phyloP scores from a whole-genome alignment of 257 asterid genomes.

The Coffea eugenioides region DNA sequence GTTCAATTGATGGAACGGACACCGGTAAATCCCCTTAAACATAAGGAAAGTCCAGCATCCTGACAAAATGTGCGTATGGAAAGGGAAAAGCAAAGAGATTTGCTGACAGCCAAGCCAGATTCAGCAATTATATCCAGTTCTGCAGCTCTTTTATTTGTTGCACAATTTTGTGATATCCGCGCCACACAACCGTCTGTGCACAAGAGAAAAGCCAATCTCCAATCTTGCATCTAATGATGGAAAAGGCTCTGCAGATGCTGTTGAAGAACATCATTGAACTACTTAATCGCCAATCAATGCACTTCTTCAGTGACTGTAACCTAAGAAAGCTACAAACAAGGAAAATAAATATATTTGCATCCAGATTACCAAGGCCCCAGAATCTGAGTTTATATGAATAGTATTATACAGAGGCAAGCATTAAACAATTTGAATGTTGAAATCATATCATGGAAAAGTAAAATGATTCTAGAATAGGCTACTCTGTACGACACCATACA shows the following conservation, averaged over 20 bases:
- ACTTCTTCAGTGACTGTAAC: neutral
- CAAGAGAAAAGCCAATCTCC: neutral
- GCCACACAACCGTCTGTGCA: neutral
- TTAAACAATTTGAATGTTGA: neutral
- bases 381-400: neutral
- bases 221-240: neutral
- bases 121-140: neutral
- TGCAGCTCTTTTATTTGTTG: neutral
- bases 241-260: neutral
- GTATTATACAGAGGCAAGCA: neutral
- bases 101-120: neutral
- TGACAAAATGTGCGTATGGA: neutral
- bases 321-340: neutral
- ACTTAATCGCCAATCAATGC: neutral
- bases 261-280: neutral
- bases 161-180: neutral
- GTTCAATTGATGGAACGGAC: too few species aligned
- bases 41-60: neutral
- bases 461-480: neutral
- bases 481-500: too few species aligned
- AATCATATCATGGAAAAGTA: neutral
- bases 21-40: neutral
- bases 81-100: neutral
- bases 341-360: neutral
- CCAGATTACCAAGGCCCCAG: neutral